Conservation (phyloP, 2,329 filamentous ascomycete genomes). For the Aspergillus terreus region DNA sequence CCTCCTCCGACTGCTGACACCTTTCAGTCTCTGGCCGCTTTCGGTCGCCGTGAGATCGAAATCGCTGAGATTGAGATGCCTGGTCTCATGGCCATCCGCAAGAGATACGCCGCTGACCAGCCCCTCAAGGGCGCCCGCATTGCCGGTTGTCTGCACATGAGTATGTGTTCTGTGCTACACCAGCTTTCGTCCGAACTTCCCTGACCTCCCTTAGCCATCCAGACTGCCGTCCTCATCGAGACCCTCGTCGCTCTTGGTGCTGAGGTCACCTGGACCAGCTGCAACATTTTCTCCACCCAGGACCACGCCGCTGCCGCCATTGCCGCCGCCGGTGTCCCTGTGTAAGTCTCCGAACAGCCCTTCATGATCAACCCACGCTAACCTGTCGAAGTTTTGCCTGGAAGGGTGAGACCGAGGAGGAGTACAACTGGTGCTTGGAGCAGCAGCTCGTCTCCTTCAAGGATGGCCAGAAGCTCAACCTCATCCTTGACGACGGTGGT, state of each 20-base stretch:
- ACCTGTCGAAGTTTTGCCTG: constrained; percentile 56
- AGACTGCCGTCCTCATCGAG: constrained; percentile 99
- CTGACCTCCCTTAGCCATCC: constrained; percentile 63
- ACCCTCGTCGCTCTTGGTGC: constrained; percentile 91
- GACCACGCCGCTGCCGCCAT: constrained; percentile 98
- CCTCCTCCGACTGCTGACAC: constrained; percentile 6
- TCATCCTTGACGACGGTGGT: constrained; percentile 98
- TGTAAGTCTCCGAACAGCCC: constrained; percentile 49
- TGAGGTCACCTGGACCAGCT: constrained; percentile 97
- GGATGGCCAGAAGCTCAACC: constrained; percentile 92
- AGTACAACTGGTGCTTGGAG: constrained; percentile 99
- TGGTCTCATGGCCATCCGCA: constrained; percentile 91
- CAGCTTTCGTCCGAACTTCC: not conserved
- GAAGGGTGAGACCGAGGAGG: constrained; percentile 97
- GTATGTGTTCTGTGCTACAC: constrained; percentile 40
- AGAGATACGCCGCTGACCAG: constrained; percentile 89
- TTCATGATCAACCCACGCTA: constrained; percentile 1
- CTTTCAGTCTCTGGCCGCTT: constrained; percentile 76
- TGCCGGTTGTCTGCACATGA: constrained; percentile 98
- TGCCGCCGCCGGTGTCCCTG: constrained; percentile 85
- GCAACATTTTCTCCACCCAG: constrained; percentile 99
- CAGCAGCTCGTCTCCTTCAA: constrained; percentile 98
- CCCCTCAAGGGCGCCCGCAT: constrained; percentile 92
- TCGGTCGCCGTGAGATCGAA: constrained; percentile 98
- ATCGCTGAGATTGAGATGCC: constrained; percentile 96